phyloP scores from a whole-genome alignment of 139 green algal genomes.

The Chlorella vulgaris region DNA sequence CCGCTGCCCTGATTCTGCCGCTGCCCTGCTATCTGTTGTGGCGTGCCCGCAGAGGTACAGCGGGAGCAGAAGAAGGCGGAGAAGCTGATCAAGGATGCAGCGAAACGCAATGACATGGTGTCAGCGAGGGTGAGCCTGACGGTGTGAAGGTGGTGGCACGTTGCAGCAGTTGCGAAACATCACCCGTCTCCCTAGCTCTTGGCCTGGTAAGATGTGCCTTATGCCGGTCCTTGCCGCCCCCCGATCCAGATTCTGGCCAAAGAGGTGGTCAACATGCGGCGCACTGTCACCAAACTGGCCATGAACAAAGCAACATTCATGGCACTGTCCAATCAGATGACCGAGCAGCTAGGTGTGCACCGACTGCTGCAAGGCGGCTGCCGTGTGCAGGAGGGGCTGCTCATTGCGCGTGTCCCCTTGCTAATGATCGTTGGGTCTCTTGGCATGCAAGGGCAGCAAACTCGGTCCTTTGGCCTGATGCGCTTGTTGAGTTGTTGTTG shows the following conservation, averaged over 20 bases:
- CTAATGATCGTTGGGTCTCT: background rate
- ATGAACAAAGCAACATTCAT: conserved; percentile 89
- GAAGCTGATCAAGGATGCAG: conserved; percentile 77
- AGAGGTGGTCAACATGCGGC: conserved; percentile 76
- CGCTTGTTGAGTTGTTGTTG: background rate
- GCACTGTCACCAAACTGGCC: conserved; percentile 65
- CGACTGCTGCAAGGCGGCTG: too few species aligned
- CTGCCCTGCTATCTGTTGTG: background rate
- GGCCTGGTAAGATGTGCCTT: too few species aligned
- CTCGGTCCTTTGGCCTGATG: background rate
- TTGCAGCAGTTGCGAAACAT: too few species aligned
- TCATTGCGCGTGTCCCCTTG: background rate
- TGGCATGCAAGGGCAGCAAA: background rate
- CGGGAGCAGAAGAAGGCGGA: conserved; percentile 82
- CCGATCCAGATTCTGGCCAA: conserved; percentile 80
- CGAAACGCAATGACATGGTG: conserved; percentile 78
- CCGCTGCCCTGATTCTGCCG: background rate
- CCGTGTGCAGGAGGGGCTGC: background rate
- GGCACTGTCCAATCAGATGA: conserved; percentile 72
- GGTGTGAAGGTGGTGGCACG: background rate
- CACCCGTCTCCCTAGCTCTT: too few species aligned
- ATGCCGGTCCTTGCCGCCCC: background rate
- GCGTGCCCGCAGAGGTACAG: conserved; percentile 67
- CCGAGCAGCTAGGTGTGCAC: conserved; percentile 79
- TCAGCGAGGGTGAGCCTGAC: conserved; percentile 54